These are phyloP conservation scores for Lodderomyces oxycetoniae DNA, from an alignment of 1,139 yeast genomes.

Conservation along the genomic window DNA sequence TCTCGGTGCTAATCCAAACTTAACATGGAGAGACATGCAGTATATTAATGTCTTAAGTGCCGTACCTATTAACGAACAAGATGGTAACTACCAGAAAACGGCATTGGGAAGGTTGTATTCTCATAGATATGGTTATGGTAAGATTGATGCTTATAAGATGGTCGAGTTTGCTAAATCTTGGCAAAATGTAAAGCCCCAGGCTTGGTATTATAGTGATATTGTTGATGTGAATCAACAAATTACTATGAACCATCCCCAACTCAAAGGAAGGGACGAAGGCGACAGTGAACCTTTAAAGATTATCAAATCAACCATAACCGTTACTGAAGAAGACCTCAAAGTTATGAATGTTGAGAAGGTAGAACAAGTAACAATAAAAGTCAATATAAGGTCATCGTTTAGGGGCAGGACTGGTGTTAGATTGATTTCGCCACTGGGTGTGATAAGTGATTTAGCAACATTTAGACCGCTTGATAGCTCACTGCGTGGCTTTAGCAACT, in stretches of 20 bases:
- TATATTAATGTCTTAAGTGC: slow-evolving; percentile 74
- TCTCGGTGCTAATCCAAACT: slow-evolving; percentile 72
- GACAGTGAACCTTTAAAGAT: slow-evolving; percentile 13
- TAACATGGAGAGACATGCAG: slow-evolving; percentile 97
- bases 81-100: slow-evolving; percentile 64
- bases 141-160: slow-evolving; percentile 74
- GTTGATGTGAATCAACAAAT: slow-evolving; percentile 24
- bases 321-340: slow-evolving; percentile 48
- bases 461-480: slow-evolving; percentile 57
- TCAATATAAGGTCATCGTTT: slow-evolving; percentile 57
- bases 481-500: slow-evolving; percentile 58
- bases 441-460: slow-evolving; percentile 71
- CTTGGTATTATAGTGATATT: slow-evolving; percentile 64
- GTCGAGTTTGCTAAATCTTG: slow-evolving; percentile 74
- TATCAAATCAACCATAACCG: slow-evolving; percentile 39
- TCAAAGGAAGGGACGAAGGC: slow-evolving; percentile 15
- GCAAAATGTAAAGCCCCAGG: slow-evolving; percentile 84
- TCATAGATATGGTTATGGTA: slow-evolving; percentile 90
- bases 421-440: slow-evolving; percentile 71
- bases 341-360: slow-evolving; percentile 60
- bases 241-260: slow-evolving; percentile 9
- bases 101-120: slow-evolving; percentile 67
- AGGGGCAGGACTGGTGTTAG: slow-evolving; percentile 72
- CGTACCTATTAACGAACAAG: slow-evolving; percentile 60
- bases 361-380: slow-evolving; percentile 84